Evolutionary conservation across 106 monocot species (phyloP).

Genomic region (Gastrodia elata): DNA sequence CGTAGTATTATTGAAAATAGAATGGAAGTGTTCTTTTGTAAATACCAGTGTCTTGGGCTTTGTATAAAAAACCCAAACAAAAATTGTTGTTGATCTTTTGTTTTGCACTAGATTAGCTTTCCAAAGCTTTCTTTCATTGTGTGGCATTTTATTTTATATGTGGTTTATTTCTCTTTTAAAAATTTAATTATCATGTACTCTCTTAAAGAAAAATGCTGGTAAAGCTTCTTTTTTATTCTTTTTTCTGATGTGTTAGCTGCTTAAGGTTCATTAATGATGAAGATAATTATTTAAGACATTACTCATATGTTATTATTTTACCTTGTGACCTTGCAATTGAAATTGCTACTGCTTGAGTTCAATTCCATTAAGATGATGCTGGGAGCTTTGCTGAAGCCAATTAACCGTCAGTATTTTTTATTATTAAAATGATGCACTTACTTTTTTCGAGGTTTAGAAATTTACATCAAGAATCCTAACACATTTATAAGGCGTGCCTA

Average conservation of each 20-base stretch:
- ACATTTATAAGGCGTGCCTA: too few species aligned
- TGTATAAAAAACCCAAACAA: too few species aligned
- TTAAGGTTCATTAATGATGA: neutral
- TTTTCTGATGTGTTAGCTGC: neutral
- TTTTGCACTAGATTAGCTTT: neutral
- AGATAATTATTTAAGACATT: neutral
- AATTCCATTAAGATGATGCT: neutral
- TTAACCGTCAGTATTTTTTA: neutral
- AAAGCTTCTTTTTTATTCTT: neutral
- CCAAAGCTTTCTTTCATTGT: neutral
- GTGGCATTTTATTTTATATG: neutral
- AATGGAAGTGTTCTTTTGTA: too few species aligned
- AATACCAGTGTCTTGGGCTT: neutral
- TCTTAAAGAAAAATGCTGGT: neutral
- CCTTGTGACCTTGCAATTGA: neutral
- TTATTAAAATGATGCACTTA: neutral
- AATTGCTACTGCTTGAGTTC: neutral
- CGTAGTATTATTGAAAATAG: too few species aligned
- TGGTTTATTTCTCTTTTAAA: neutral
- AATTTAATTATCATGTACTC: neutral
- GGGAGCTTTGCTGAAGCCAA: neutral
- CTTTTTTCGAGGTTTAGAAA: too few species aligned
- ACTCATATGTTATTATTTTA: neutral
- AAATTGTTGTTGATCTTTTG: too few species aligned
- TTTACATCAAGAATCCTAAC: too few species aligned